Evolutionary conservation across 2,329 filamentous ascomycete genomes (phyloP).

Genomic region (Cytospora leucostoma): DNA sequence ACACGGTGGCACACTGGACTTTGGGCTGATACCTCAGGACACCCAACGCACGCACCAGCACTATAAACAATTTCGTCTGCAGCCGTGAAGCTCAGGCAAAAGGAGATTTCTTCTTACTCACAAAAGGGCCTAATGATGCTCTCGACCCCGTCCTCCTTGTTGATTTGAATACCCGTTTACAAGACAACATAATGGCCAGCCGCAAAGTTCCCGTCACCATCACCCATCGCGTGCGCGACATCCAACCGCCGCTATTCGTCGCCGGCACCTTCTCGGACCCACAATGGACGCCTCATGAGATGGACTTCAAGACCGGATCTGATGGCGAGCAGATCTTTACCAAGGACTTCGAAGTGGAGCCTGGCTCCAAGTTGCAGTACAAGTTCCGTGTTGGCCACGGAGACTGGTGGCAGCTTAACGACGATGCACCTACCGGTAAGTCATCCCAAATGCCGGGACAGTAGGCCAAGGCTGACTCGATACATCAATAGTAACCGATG

Average conservation of each 20-base stretch:
- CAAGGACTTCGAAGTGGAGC: slow-evolving; percentile 55
- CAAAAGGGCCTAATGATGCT: background rate
- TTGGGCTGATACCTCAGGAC: background rate
- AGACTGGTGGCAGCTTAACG: slow-evolving; percentile 71
- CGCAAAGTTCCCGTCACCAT: slow-evolving; percentile 54
- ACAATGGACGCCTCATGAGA: slow-evolving; percentile 67
- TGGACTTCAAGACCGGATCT: slow-evolving; percentile 55
- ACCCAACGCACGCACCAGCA: background rate
- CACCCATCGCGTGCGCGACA: slow-evolving; percentile 60
- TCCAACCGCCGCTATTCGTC: slow-evolving; percentile 68
- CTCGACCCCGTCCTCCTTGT: background rate
- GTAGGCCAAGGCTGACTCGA: slow-evolving; percentile 5
- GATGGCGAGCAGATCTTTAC: slow-evolving; percentile 60
- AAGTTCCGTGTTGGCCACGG: slow-evolving; percentile 70
- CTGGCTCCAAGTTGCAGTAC: slow-evolving; percentile 67
- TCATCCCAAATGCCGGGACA: background rate
- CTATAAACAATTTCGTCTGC: background rate
- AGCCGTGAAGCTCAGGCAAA: background rate
- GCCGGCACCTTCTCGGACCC: slow-evolving; percentile 69
- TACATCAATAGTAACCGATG: slow-evolving; percentile 45
- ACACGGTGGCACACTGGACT: background rate
- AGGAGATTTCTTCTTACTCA: background rate
- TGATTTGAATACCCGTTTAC: background rate
- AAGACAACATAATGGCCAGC: slow-evolving; percentile 37
- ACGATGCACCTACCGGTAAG: slow-evolving; percentile 61